Conservation (phyloP, 345 rosid genomes). For the Cochlearia excelsa region DNA sequence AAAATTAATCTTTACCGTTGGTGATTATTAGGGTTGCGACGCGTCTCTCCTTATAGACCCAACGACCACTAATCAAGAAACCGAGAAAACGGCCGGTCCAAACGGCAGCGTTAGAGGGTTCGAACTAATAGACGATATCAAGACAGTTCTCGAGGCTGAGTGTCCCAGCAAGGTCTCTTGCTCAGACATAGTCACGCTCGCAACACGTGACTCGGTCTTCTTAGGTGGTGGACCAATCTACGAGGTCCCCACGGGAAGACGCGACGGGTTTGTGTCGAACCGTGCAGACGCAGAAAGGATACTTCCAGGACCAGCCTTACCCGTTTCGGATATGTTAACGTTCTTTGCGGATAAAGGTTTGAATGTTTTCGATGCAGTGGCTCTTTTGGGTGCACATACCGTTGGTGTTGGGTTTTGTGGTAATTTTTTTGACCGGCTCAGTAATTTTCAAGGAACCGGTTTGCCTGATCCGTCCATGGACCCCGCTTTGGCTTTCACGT, state of each 20-base stretch:
- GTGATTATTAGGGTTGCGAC: constrained; percentile 33
- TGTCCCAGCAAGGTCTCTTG: constrained; percentile 36
- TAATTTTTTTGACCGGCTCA: constrained; percentile 47
- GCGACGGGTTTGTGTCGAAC: constrained; percentile 56
- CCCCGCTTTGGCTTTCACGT: constrained; percentile 36
- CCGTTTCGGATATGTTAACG: constrained; percentile 41
- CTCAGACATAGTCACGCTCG: constrained; percentile 46
- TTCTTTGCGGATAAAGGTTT: constrained; percentile 45
- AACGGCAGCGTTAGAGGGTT: constrained; percentile 34
- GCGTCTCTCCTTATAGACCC: constrained; percentile 36
- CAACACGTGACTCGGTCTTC: constrained; percentile 57
- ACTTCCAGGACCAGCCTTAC: constrained; percentile 50
- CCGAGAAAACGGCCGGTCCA: constrained; percentile 26
- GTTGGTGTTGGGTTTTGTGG: constrained; percentile 61
- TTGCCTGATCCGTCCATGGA: constrained; percentile 58
- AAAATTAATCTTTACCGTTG: background rate
- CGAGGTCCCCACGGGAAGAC: constrained; percentile 53
- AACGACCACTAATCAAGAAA: background rate
- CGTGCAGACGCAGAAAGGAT: constrained; percentile 24
- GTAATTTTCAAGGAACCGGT: constrained; percentile 43
- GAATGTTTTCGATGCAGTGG: constrained; percentile 45
- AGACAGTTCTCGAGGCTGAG: constrained; percentile 32
- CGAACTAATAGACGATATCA: constrained; percentile 37
- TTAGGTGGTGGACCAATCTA: constrained; percentile 56
- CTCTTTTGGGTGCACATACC: constrained; percentile 75